These are phyloP conservation scores for Lactarius akahatsu DNA, from an alignment of 768 basidiomycete species.

Conservation along the genomic window DNA sequence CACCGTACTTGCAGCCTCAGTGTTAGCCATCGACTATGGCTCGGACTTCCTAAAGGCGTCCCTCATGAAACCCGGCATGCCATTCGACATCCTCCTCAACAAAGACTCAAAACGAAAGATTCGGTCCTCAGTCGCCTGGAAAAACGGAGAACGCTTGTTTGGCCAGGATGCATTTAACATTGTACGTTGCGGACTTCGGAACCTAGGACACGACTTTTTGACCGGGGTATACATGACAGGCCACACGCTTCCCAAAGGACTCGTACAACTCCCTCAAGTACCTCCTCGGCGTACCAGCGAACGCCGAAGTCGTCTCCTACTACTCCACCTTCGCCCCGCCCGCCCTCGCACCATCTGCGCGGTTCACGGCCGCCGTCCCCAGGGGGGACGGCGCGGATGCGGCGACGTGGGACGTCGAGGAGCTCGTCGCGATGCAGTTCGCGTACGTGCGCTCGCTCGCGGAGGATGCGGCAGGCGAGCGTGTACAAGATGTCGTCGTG, in stretches of 20 bases:
- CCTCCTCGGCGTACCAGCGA: slow-evolving; percentile 69
- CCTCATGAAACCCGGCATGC: slow-evolving; percentile 88
- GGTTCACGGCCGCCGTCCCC: slow-evolving; percentile 38
- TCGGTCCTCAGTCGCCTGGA: slow-evolving; percentile 87
- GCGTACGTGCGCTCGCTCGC: slow-evolving; percentile 88
- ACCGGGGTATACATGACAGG: slow-evolving; percentile 45
- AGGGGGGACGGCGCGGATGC: slow-evolving; percentile 48
- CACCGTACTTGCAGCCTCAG: slow-evolving; percentile 48
- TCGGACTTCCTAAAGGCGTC: slow-evolving; percentile 97
- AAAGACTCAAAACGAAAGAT: slow-evolving; percentile 98
- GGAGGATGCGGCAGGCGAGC: slow-evolving; percentile 70
- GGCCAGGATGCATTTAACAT: slow-evolving; percentile 86
- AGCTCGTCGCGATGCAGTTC: slow-evolving; percentile 92
- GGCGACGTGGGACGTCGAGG: slow-evolving; percentile 79
- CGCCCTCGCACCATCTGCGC: slow-evolving; percentile 61
- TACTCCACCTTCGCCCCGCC: slow-evolving; percentile 52
- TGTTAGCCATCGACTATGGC: slow-evolving; percentile 98
- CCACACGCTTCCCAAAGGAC: slow-evolving; percentile 86
- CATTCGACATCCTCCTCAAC: slow-evolving; percentile 95
- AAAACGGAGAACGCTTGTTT: slow-evolving; percentile 85
- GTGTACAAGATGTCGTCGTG: slow-evolving; percentile 79
- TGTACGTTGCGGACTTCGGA: slow-evolving; percentile 48
- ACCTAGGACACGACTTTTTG: not conserved
- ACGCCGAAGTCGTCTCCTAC: slow-evolving; percentile 33
- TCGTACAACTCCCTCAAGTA: slow-evolving; percentile 85